Base-by-base conservation (phyloP, 805 yeast species). In the Starmerella sirachaensis region DNA sequence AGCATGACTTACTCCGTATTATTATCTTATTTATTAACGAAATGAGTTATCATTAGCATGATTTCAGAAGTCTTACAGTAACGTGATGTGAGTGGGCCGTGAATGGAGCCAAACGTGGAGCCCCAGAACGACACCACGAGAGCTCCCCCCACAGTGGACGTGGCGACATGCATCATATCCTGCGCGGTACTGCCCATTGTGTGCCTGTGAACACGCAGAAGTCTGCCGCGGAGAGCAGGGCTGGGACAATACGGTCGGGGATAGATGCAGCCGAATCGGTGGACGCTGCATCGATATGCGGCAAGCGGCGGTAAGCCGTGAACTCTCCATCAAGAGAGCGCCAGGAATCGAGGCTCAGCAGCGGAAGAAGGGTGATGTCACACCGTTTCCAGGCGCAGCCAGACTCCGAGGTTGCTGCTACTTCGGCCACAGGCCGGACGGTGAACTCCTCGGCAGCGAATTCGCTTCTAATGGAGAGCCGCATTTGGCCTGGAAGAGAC, bases 341-440 rank as follows among this genome's bases (percentile, higher is more conserved):
- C 6, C 35, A 34, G 19, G 37, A 22, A 29, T 39, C 35, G 23
- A 41, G 26, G 9, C 31, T 21, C 14, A 48, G 20, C 5, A 48
- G 19, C 6, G 51, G 51, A 18, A 43, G 33, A 18, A 41, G 30
- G 13, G 50, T 46, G 14, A 46, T 24, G 7, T 41, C 41, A 27
- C 52, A 48, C 18, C 42, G 40, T 16, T 35, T 43, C 52, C 52
- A 48, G 6, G 13, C 24, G 6, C 37, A 24, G 13, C 41, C 38
- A 4, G n/a, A 12, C 8, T 16, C 10, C 2, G 48, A 38, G 4
- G 18, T 2, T 7, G 25, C 18, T 10, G 21, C 6, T 6, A n/a
- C 30, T 2, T 17, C 20, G 16, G 5, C 10, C 7, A 8, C 17
- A 7, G 32, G 22, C 21, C n/a, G 22, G 1, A 24, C 33, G 9